These are phyloP conservation scores for Arabidopsis thaliana DNA, from an alignment of 345 rosid genomes.

Conservation along the genomic window TAIR10.1 NC_003074.8:18119001-18119500, in stretches of 20 bases:
- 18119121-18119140: constrained; percentile 20
- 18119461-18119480: constrained; percentile 11
- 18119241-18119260: constrained; percentile 96
- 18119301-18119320: constrained; percentile 32
- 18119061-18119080: neutral
- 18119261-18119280: constrained; percentile 88
- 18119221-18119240: constrained; percentile 95
- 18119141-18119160: constrained; percentile 10
- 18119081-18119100: constrained; percentile 9
- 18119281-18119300: constrained; percentile 35
- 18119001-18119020: constrained; percentile 54
- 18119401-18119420: constrained; percentile 65
- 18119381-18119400: constrained; percentile 87
- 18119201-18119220: constrained; percentile 34
- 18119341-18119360: constrained; percentile 19
- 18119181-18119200: constrained; percentile 34
- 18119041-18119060: constrained; percentile 1
- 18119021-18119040: constrained; percentile 3
- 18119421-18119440: neutral
- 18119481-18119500: constrained; percentile 34
- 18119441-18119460: constrained; percentile 1
- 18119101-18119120: constrained; percentile 27
- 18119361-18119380: constrained; percentile 58
- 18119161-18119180: constrained; percentile 1
- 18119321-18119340: neutral